Percentiles rank a stretch among this genome's conserved stretches.
These are phyloP conservation scores for Phylloboletellus chloephorus DNA, from an alignment of 1,284 basidiomycete species.

Conservation along the genomic window DNA sequence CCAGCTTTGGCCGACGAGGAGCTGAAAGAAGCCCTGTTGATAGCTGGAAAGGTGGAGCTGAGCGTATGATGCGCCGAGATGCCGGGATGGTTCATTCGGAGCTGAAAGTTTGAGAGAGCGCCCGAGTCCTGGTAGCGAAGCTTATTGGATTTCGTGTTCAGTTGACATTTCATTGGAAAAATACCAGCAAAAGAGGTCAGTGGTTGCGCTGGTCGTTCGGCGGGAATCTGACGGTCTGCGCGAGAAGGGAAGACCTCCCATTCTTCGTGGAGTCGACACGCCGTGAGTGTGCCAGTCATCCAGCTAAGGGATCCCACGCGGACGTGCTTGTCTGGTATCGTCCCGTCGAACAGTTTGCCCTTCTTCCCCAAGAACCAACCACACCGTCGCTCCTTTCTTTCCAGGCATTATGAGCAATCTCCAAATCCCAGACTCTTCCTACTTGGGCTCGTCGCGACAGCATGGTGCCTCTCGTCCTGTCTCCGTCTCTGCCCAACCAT, in stretches of 20 bases:
- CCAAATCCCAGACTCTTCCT: conserved; percentile 43
- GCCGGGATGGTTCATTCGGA: conserved; percentile 12
- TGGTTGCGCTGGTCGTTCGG: background rate
- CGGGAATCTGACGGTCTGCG: conserved; percentile 6
- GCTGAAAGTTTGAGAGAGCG: conserved; percentile 25
- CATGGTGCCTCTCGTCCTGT: conserved; percentile 34
- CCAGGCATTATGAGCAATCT: conserved; percentile 30
- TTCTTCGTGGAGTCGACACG: conserved; percentile 1
- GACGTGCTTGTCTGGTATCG: conserved; percentile 20
- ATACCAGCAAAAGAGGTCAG: conserved; percentile 12
- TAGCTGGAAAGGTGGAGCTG: conserved; percentile 46
- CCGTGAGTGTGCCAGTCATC: conserved; percentile 16
- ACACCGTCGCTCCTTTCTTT: conserved; percentile 4
- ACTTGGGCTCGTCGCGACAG: conserved; percentile 44
- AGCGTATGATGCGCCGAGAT: conserved; percentile 35
- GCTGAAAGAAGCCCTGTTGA: conserved; percentile 54
- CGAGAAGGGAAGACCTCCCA: conserved; percentile 9
- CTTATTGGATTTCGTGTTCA: background rate
- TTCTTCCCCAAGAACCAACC: conserved; percentile 4
- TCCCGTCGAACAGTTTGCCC: conserved; percentile 8
- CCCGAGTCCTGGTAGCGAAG: background rate
- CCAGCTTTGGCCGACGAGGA: conserved; percentile 75
- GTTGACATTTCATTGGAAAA: no score
- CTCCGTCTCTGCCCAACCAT: conserved; percentile 44
- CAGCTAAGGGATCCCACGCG: conserved; percentile 17